A percentile compares a stretch with the other conserved stretches of the same genome.
phyloP scores from a whole-genome alignment of 352 stramenopile species.

The Phytophthora aleatoria region DNA sequence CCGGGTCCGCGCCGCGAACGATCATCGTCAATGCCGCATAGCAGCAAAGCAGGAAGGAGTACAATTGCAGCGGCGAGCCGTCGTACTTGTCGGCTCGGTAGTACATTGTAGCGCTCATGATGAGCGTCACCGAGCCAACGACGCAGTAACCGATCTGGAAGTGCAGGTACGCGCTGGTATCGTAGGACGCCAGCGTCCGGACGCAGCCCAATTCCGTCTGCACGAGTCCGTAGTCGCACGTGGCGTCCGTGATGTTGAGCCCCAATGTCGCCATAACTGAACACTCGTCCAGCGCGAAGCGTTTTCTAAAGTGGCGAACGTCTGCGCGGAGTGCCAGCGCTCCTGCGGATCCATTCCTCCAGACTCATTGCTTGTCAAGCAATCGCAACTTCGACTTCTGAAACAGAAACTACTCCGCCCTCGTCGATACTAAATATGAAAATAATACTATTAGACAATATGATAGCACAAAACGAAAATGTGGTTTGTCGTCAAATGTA shows the following conservation, averaged over 20 bases:
- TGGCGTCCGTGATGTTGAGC: slow-evolving; percentile 47
- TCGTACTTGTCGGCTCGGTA: slow-evolving; percentile 38
- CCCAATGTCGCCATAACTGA: slow-evolving; percentile 22
- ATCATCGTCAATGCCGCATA: slow-evolving; percentile 59
- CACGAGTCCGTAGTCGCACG: slow-evolving; percentile 62
- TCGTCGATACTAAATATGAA: background rate
- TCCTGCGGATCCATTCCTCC: slow-evolving; percentile 25
- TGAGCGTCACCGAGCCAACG: slow-evolving; percentile 39
- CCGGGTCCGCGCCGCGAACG: slow-evolving; percentile 56
- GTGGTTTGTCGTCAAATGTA: background rate
- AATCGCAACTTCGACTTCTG: slow-evolving; percentile 5
- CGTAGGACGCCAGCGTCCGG: slow-evolving; percentile 47
- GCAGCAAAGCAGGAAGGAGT: slow-evolving; percentile 54
- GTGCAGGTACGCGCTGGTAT: slow-evolving; percentile 32
- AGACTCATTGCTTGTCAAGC: slow-evolving; percentile 15
- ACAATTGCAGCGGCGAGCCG: slow-evolving; percentile 53
- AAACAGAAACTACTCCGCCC: slow-evolving; percentile 9
- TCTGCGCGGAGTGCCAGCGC: background rate
- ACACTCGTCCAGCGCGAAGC: background rate
- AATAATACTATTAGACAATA: background rate
- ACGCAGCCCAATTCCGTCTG: slow-evolving; percentile 42
- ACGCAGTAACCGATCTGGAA: slow-evolving; percentile 52
- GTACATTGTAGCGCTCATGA: slow-evolving; percentile 52
- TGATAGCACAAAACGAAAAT: background rate
- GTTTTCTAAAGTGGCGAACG: slow-evolving; percentile 16